Evolutionary conservation across 805 yeast species (phyloP).

Genomic region (Candida chauliodis): DNA sequence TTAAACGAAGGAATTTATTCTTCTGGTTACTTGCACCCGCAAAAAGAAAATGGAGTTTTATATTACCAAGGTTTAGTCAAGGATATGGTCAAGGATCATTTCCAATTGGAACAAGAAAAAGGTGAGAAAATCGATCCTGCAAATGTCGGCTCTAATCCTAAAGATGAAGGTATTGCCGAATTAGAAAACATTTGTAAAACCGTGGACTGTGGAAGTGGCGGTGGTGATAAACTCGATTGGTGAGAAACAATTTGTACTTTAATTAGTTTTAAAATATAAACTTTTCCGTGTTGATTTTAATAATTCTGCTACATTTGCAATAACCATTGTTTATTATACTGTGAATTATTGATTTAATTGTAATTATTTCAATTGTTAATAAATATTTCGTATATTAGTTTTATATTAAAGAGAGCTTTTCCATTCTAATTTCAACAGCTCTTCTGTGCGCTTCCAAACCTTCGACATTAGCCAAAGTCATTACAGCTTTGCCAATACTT

Average conservation of each 20-base stretch:
- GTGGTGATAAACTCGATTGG: constrained; percentile 6
- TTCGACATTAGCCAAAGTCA: constrained; percentile 92
- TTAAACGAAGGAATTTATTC: constrained; percentile 58
- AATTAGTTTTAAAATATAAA: too few relatives aligned
- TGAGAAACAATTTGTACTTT: too few relatives aligned
- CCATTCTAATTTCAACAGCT: constrained; percentile 94
- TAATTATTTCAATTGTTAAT: too few relatives aligned
- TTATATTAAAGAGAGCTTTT: constrained; percentile 59
- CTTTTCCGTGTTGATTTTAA: too few relatives aligned
- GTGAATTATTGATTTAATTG: too few relatives aligned
- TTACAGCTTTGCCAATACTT: constrained; percentile 93
- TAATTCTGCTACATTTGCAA: too few relatives aligned
- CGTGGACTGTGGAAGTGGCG: constrained; percentile 39
- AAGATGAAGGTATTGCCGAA: constrained; percentile 43
- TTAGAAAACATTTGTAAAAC: constrained; percentile 47
- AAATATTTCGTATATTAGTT: not conserved
- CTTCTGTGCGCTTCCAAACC: constrained; percentile 97
- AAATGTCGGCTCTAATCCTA: constrained; percentile 35
- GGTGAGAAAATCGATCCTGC: constrained; percentile 55
- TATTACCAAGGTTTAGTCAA: constrained; percentile 53
- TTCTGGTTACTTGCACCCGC: constrained; percentile 58
- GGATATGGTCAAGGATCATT: constrained; percentile 57
- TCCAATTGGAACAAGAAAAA: constrained; percentile 38
- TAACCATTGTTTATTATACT: too few relatives aligned
- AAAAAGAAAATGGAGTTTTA: constrained; percentile 56